Percentiles rank a stretch among this genome's conserved stretches.
Evolutionary conservation across 1,284 basidiomycete species (phyloP).

Genomic region (Apiotrichum gracile): DNA sequence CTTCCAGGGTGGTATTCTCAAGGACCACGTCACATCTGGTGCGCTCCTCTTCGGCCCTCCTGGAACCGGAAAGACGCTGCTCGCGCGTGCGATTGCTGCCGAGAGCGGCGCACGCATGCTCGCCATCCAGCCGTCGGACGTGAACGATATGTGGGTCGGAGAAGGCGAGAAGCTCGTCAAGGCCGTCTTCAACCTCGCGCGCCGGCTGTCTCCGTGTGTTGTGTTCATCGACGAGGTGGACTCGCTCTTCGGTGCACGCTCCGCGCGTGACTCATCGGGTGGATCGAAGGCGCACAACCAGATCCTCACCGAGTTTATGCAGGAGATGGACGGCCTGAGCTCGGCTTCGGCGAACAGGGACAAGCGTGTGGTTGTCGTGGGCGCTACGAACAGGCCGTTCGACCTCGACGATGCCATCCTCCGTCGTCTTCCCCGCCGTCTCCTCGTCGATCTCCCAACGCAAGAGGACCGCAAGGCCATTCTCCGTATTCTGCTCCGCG

Average conservation of each 20-base stretch:
- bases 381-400: slow-evolving; percentile 74
- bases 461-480: slow-evolving; percentile 77
- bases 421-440: slow-evolving; percentile 70
- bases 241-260: slow-evolving; percentile 82
- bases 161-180: slow-evolving; percentile 93
- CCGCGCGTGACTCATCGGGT: slow-evolving; percentile 72
- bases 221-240: slow-evolving; percentile 96
- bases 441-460: slow-evolving; percentile 79
- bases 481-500: slow-evolving; percentile 69
- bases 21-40: slow-evolving; percentile 80
- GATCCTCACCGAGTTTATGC: slow-evolving; percentile 76
- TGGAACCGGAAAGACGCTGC: slow-evolving; percentile 83
- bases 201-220: slow-evolving; percentile 82
- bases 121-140: slow-evolving; percentile 12
- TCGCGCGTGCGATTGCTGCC: slow-evolving; percentile 83
- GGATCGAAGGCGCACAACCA: slow-evolving; percentile 67
- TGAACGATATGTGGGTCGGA: slow-evolving; percentile 65
- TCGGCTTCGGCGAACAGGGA: slow-evolving; percentile 60
- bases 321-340: slow-evolving; percentile 92
- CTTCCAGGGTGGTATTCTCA: slow-evolving; percentile 84
- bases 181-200: slow-evolving; percentile 82
- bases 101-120: slow-evolving; percentile 53
- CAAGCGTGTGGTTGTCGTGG: slow-evolving; percentile 83
- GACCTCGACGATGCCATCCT: slow-evolving; percentile 55
- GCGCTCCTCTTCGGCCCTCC: slow-evolving; percentile 83